Evolutionary conservation across 208 protist genomes (phyloP), one percentile per base, ranked within the genome.

Genomic region (Trypanosoma caninum): DNA sequence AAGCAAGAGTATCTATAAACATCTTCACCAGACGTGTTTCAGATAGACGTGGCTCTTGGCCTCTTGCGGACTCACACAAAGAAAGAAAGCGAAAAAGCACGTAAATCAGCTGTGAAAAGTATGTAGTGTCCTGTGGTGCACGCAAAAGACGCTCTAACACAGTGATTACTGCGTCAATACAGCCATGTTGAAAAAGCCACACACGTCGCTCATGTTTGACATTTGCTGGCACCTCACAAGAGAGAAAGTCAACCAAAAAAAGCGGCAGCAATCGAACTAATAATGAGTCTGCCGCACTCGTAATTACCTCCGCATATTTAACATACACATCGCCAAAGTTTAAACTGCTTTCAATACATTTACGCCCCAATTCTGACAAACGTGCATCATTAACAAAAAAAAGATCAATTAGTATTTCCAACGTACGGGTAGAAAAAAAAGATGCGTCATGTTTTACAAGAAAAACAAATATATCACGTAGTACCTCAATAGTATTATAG

Each of bases 81-180:
- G 75, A 87, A 42, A 94, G 75, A 51, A 91, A 84, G 25, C 75
- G 69, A 44, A 94, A 94, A 3, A 87, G 20, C 30, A 83, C 67
- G n/a, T 76, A 76, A 30, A 89, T 83, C 16, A 87, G 52, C 28
- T 62, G 61, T 35, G 78, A 63, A 50, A 87, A 89, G 13, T 38
- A 65, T n/a, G 55, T 23, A 14, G 73, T 62, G 4, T 61, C 54
- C 20, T 78, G 65, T 22, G 78, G 72, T 0, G 58, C 40, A 37
- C 61, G 28, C 0, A 89, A 54, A 22, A 76, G 52, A 37, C 68
- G 72, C 6, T 82, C 60, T 9, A 85, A 58, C 7, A 82, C 70
- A n/a, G 56, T 54, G 23, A 89, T 72, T 13, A 80, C 74, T 9
- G 78, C 78, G 18, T 80, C 51, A 16, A 94, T 71, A 71, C 78